Percentiles rank a stretch among this genome's conserved stretches.
These are phyloP conservation scores for Eimeria tenella DNA, from an alignment of 169 alveolate genomes.

Conservation along the genomic window DNA sequence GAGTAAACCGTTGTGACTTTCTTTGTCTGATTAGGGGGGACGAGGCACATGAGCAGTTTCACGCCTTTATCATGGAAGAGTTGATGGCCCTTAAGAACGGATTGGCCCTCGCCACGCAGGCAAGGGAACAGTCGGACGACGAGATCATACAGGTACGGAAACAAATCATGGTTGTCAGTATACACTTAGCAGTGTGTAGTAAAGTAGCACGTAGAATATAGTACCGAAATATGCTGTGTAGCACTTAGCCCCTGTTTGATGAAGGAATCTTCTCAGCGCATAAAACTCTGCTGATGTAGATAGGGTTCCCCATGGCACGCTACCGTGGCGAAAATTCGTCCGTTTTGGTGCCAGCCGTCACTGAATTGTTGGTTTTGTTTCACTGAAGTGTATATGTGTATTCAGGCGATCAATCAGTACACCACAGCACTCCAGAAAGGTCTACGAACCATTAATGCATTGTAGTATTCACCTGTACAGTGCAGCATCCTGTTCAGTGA, in stretches of 20 bases:
- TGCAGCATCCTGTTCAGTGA: not conserved
- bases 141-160: constrained; percentile 77
- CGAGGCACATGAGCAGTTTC: constrained; percentile 80
- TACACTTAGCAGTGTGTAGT: no score
- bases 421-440: constrained; percentile 81
- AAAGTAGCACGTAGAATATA: not conserved
- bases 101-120: constrained; percentile 78
- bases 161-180: no score
- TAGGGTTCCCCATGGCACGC: no score
- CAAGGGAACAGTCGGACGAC: constrained; percentile 82
- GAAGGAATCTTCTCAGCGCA: not conserved
- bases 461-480: not conserved
- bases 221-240: not conserved
- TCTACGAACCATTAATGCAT: constrained; percentile 52
- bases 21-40: constrained; percentile 57
- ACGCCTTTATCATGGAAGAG: constrained; percentile 75
- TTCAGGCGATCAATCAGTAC: constrained; percentile 82
- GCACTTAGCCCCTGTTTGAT: not conserved
- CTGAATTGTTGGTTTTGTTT: not conserved
- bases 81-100: constrained; percentile 77
- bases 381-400: not conserved
- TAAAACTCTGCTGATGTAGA: not conserved
- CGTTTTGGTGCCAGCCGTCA: no score
- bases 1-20: no score
- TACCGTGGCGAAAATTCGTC: no score